phyloP scores from a whole-genome alignment of 1,284 basidiomycete genomes.

The Naganishia cerealis region DNA sequence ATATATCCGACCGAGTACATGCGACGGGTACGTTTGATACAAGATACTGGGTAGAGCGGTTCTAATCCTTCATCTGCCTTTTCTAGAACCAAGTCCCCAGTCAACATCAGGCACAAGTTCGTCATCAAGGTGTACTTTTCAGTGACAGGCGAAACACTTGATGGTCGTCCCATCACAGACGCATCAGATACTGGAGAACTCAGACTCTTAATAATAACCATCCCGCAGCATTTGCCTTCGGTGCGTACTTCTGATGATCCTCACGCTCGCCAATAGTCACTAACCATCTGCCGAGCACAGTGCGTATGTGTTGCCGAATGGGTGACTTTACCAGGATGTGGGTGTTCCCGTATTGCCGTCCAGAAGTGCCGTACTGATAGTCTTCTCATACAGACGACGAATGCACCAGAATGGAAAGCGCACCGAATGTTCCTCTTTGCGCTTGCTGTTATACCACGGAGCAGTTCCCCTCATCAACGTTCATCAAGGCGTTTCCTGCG shows the following conservation, averaged over 20 bases:
- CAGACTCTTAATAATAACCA: conserved; percentile 11
- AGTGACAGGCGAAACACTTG: conserved; percentile 18
- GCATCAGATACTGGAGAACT: conserved; percentile 12
- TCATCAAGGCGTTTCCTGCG: conserved; percentile 13
- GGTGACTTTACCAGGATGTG: conserved; percentile 57
- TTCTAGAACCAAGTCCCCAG: conserved; percentile 22
- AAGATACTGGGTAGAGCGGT: background rate
- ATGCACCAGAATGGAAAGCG: background rate
- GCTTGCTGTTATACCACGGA: conserved; percentile 14
- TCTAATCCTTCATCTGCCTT: background rate
- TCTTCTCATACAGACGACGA: background rate
- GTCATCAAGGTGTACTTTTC: conserved; percentile 30
- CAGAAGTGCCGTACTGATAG: conserved; percentile 18
- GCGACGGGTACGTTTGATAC: conserved; percentile 8
- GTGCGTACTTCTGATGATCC: conserved; percentile 4
- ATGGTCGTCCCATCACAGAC: conserved; percentile 6
- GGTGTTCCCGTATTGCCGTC: conserved; percentile 32
- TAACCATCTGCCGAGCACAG: background rate
- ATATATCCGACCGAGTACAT: conserved; percentile 17
- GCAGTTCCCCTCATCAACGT: conserved; percentile 12
- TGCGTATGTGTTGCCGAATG: conserved; percentile 25
- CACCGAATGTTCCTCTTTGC: conserved; percentile 15
- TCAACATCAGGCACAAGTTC: conserved; percentile 21
- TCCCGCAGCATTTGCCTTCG: conserved; percentile 19
- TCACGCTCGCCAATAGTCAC: background rate